Percentiles rank a stretch among this genome's conserved stretches.
phyloP scores from a whole-genome alignment of 208 protist genomes.

The Blechomonas ayalai region DNA sequence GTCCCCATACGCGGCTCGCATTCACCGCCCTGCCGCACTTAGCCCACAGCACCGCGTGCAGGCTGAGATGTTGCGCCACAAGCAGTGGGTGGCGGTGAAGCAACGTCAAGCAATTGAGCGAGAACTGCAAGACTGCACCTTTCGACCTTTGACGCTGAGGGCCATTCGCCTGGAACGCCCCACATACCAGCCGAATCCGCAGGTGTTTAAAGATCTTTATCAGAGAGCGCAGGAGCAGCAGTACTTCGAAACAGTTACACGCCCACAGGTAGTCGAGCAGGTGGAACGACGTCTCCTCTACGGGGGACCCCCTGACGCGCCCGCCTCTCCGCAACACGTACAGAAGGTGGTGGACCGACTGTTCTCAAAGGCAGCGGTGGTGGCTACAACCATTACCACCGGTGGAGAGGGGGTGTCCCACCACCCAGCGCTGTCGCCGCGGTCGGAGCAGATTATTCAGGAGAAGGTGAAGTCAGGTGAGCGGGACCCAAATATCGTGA shows the following conservation, averaged over 20 bases:
- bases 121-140: constrained; percentile 74
- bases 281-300: constrained; percentile 28
- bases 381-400: constrained; percentile 1
- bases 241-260: constrained; percentile 38
- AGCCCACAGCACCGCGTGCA: constrained; percentile 60
- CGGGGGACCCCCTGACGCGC: constrained; percentile 1
- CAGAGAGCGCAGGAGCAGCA: constrained; percentile 40
- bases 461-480: constrained; percentile 27
- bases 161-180: constrained; percentile 26
- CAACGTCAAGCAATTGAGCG: constrained; percentile 39
- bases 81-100: constrained; percentile 56
- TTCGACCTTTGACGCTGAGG: constrained; percentile 67
- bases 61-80: constrained; percentile 51
- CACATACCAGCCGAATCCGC: no score
- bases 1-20: constrained; percentile 47
- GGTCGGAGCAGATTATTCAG: constrained; percentile 53
- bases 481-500: constrained; percentile 31
- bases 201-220: constrained; percentile 60
- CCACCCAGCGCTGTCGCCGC: constrained; percentile 31
- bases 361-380: constrained; percentile 28
- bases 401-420: not conserved
- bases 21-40: constrained; percentile 50
- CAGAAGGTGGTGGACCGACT: constrained; percentile 59
- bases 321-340: constrained; percentile 17
- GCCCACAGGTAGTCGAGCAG: constrained; percentile 46